Base-by-base conservation (phyloP, 139 green algal genomes). In the Marvania coccoides region DNA sequence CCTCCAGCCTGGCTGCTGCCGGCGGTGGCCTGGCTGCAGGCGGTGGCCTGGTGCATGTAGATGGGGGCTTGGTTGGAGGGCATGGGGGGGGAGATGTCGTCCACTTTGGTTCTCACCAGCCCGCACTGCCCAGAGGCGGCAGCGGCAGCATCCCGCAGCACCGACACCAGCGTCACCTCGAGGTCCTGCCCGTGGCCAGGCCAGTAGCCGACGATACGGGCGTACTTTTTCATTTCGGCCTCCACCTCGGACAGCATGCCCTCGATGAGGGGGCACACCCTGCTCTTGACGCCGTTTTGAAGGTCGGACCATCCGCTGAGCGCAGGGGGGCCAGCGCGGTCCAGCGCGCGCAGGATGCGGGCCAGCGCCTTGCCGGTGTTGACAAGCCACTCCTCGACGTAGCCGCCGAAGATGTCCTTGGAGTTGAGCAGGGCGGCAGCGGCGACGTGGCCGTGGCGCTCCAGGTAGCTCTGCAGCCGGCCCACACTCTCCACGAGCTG, bases 151-250 rank as follows among this genome's bases (percentile, higher is more conserved):
- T 74, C 71, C 7, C 80, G 72, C 58, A 83, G 67, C 35, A 69
- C 70, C 6, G 72, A 65, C 23, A 71, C 78, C 23, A 80, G 66
- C 10, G 68, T 61, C 5, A 37, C 58, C 72, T 86, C 80, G 47
- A 86, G 69, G 45, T 67, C 62, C 37, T 40, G 12, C 19, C 47
- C 63, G 39, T 75, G 82, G 33, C 60, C 54, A 28, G 70, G 80
- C 80, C 80, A 85, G 77, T 80, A 86, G 36, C 51, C 65, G 53
- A 86, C 64, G 65, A 86, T 73, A 35, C 72, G 67, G 51, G 75
- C 69, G 47, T 86, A 86, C n/a, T 69, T 67, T 24, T 12, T 40
- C 53, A 86, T 75, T 65, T 86, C 80, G 8, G 19, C 33, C 34
- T 72, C 61, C n/a, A 80, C 59, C 42, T 64, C 68, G 38, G 61